A percentile compares a stretch with the other conserved stretches of the same genome.
Evolutionary conservation across 306 rosid species (phyloP).

Genomic region (Vigna mungo): DNA sequence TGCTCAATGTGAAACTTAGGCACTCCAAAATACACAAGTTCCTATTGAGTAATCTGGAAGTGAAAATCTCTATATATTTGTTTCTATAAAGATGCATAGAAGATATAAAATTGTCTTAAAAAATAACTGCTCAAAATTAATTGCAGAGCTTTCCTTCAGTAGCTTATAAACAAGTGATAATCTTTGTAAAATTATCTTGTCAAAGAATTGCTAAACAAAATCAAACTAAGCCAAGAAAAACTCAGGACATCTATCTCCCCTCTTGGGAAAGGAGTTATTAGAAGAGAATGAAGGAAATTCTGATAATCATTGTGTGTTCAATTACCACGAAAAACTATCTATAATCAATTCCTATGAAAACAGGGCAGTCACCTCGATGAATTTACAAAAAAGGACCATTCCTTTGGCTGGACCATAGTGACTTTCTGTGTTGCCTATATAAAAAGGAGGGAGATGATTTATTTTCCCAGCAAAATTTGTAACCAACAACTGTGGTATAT

Average conservation of each 20-base stretch:
- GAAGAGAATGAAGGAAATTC: background rate
- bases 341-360: background rate
- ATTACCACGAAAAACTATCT: background rate
- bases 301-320: conserved; percentile 2
- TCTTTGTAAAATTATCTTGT: background rate
- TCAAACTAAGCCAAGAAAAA: conserved; percentile 8
- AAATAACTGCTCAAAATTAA: conserved; percentile 8
- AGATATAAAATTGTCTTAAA: background rate
- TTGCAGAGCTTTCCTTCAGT: conserved; percentile 22
- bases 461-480: background rate
- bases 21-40: too few species aligned
- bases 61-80: background rate
- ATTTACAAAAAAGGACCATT: background rate
- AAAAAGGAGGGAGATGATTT: background rate
- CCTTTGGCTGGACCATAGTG: background rate
- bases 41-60: background rate
- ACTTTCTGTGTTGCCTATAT: conserved; percentile 5
- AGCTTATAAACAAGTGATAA: background rate
- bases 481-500: background rate
- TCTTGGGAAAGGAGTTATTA: background rate
- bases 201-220: conserved; percentile 12
- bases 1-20: too few species aligned
- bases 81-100: background rate
- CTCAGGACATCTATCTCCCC: conserved; percentile 1
- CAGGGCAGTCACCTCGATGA: background rate